Evolutionary conservation across 495 filamentous ascomycete genomes (phyloP), one percentile per base, ranked within the genome.

Genomic region (Aspergillus sparsus): DNA sequence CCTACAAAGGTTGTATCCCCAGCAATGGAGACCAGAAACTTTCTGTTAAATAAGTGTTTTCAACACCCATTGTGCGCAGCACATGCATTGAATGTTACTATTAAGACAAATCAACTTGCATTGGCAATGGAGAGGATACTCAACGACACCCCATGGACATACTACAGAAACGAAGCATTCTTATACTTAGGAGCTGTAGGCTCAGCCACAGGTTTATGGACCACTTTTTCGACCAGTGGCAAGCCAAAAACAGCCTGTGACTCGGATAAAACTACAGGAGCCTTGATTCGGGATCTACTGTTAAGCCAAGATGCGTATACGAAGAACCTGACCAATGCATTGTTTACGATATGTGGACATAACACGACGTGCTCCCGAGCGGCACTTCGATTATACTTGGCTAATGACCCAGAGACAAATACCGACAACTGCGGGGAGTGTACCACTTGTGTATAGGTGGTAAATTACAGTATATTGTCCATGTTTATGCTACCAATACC

Each of bases 1-100:
- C 12, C 18, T 6, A 15, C 42, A 45, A 45, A 45, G 18, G 13
- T n/a, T 15, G 12, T n/a, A 15, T 45, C 42, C 42, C n/a, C 42
- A 45, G 42, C n/a, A 45, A n/a, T 45, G 7, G 42, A 45, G 12
- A 45, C 42, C 42, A 45, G 42, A 45, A 45, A 45, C 42, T 45
- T 45, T 15, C 8, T 45, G 12, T 15, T 45, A 3, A 45, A 45
- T 15, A 45, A 45, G 18, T 45, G 42, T 45, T 45, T 45, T 15
- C 12, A 45, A 45, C 42, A 45, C 18, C 42, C 42, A 45, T 45
- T 45, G 42, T 45, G 42, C 42, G 42, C 42, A n/a, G 42, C 42
- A n/a, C 42, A 45, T 45, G 41, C 41, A 15, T 45, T 45, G 16
- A 45, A 15, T 45, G 16, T 45, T 45, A 15, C 41, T 45, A 45